Base-by-base conservation (phyloP, 805 yeast species). In the Saturnispora zaruensis region DNA sequence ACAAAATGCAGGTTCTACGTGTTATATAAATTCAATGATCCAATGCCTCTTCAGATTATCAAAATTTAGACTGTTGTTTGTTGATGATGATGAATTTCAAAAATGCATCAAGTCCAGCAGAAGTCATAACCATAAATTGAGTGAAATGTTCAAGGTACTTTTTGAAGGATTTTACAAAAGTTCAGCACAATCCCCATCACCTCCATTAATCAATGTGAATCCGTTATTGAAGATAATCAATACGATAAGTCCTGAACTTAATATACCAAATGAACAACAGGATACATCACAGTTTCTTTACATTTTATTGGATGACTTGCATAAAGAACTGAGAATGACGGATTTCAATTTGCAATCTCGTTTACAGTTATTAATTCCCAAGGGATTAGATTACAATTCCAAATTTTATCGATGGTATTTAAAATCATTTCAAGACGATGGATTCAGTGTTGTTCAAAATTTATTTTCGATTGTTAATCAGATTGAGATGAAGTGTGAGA, bases 261-360 rank as follows among this genome's bases (percentile, higher is more conserved):
- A 71, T 54, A 82, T 85, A 11, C 91, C 91, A 0, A 65, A 74
- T 55, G 87, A 83, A 57, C 95, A 86, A 58, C 93, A 86, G 59
- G 95, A 86, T 62, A 82, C 90, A 1, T 88, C 85, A 49, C 93
- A 86, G 57, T 84, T 84, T 58, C 64, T 86, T 41, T 71, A 84
- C 61, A 78, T 84, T 52, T 55, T 84, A 9, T 66, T 85, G 54
- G 90, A 82, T 59, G 72, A 79, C 53, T 62, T 86, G 11, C 91
- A 86, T 61, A 81, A 80, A 45, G 95, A 86, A 58, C 62, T 84
- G 49, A 59, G 58, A 37, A 11, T 47, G 8, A 41, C n/a, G 16
- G 63, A 60, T 28, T 57, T 59, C 7, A 57, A 59, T 0, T 49
- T 46, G 18, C 58, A 58, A 41, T 55, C 63, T 30, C 45, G 47